Evolutionary conservation across 768 basidiomycete genomes (phyloP).

Genomic region (Sporobolomyces roseus): DNA sequence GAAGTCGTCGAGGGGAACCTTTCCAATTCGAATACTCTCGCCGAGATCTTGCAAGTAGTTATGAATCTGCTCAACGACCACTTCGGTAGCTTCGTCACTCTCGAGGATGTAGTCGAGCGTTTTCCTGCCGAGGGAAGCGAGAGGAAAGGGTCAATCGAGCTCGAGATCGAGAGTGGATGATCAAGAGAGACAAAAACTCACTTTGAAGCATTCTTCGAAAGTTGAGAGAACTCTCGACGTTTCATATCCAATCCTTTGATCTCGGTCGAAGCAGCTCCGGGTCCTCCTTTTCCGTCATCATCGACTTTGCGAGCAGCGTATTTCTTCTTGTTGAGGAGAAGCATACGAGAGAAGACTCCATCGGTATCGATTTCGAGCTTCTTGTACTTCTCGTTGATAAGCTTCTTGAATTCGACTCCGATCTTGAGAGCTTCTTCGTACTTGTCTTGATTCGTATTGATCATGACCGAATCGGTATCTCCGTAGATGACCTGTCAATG

Average conservation of each 20-base stretch:
- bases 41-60: slow-evolving; percentile 76
- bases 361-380: slow-evolving; percentile 96
- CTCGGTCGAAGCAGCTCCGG: slow-evolving; percentile 63
- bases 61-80: slow-evolving; percentile 83
- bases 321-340: slow-evolving; percentile 97
- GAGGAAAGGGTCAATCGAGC: no score
- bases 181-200: slow-evolving; percentile 52
- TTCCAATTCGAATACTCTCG: slow-evolving; percentile 71
- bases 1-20: slow-evolving; percentile 83
- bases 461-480: slow-evolving; percentile 97
- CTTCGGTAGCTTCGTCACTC: slow-evolving; percentile 74
- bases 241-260: slow-evolving; percentile 99
- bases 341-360: slow-evolving; percentile 81
- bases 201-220: slow-evolving; percentile 92
- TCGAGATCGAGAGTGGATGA: background rate
- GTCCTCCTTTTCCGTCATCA: slow-evolving; percentile 58
- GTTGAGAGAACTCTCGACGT: slow-evolving; percentile 83
- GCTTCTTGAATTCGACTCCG: slow-evolving; percentile 86
- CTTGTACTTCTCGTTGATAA: slow-evolving; percentile 91
- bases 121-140: slow-evolving; percentile 56
- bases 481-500: slow-evolving; percentile 83
- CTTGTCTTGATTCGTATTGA: slow-evolving; percentile 89
- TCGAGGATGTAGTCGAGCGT: slow-evolving; percentile 82
- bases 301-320: slow-evolving; percentile 96
- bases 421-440: slow-evolving; percentile 85